Percentiles rank a stretch among this genome's conserved stretches.
Evolutionary conservation across 331 rosid genomes (phyloP).

Genomic region (Quercus lobata): DNA sequence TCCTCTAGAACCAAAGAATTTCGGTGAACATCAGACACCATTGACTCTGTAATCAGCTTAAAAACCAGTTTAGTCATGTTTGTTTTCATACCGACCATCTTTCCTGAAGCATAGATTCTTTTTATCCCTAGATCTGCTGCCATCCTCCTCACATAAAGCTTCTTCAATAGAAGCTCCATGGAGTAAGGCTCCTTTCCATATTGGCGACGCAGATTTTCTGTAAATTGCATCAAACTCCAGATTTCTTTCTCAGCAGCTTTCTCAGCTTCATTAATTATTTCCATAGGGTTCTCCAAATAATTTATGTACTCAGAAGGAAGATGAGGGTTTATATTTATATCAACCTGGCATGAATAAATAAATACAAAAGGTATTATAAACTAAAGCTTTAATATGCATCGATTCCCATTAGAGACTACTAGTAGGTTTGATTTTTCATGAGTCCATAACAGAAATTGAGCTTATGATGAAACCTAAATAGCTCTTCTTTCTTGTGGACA

Average conservation of each 20-base stretch:
- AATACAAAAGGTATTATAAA: slow-evolving; percentile 7
- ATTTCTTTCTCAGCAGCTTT: slow-evolving; percentile 75
- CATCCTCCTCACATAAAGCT: slow-evolving; percentile 91
- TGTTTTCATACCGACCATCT: slow-evolving; percentile 69
- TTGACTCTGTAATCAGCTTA: slow-evolving; percentile 70
- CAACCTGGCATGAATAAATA: slow-evolving; percentile 50
- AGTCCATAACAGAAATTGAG: not conserved
- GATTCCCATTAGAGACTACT: not conserved
- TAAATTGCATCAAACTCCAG: slow-evolving; percentile 86
- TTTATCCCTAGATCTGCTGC: slow-evolving; percentile 91
- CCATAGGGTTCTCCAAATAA: slow-evolving; percentile 86
- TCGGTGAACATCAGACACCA: slow-evolving; percentile 64
- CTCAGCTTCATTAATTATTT: slow-evolving; percentile 80
- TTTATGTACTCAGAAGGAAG: slow-evolving; percentile 90
- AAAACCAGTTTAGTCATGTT: slow-evolving; percentile 67
- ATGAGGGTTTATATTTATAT: slow-evolving; percentile 69
- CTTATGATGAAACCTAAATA: not conserved
- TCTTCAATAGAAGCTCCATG: slow-evolving; percentile 80
- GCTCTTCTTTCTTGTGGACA: not conserved
- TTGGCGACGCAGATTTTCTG: slow-evolving; percentile 78
- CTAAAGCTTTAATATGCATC: not conserved
- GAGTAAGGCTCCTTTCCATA: slow-evolving; percentile 91
- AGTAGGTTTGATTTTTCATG: not conserved
- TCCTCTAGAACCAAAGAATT: slow-evolving; percentile 70
- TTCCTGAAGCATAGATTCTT: slow-evolving; percentile 68